These are phyloP conservation scores for Colletotrichum echinochloae DNA, from an alignment of 2,329 filamentous ascomycete species.

Conservation along the genomic window DNA sequence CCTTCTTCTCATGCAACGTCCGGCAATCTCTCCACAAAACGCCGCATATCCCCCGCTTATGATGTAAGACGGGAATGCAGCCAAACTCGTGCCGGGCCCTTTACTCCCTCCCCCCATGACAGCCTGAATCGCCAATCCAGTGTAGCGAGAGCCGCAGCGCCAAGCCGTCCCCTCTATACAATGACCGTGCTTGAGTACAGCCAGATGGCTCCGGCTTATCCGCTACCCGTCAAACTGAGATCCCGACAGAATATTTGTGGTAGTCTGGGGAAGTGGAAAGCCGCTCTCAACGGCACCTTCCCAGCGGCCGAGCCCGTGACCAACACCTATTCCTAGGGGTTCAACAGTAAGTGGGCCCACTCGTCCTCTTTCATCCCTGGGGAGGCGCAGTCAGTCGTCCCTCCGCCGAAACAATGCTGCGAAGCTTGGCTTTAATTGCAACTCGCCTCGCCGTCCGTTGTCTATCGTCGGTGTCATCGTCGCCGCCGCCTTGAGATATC, in stretches of 20 bases:
- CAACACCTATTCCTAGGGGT: background rate
- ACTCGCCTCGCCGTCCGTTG: conserved; percentile 8
- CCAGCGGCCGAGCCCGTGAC: conserved; percentile 17
- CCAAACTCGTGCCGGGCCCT: conserved; percentile 5
- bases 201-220: conserved; percentile 29
- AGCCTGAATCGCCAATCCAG: conserved; percentile 21
- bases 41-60: conserved; percentile 35
- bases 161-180: conserved; percentile 14
- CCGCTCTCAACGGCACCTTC: conserved; percentile 12
- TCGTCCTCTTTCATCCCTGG: conserved; percentile 16
- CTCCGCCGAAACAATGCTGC: conserved; percentile 34
- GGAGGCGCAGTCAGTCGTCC: conserved; percentile 35
- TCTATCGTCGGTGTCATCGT: background rate
- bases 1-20: conserved; percentile 37
- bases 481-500: background rate
- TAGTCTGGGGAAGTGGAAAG: conserved; percentile 36
- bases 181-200: conserved; percentile 10
- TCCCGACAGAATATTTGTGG: conserved; percentile 2
- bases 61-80: conserved; percentile 35
- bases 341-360: conserved; percentile 8
- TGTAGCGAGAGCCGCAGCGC: conserved; percentile 36
- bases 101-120: conserved; percentile 5
- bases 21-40: conserved; percentile 27
- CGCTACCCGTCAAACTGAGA: conserved; percentile 16
- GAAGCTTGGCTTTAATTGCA: conserved; percentile 27